Percentiles rank a stretch among this genome's conserved stretches.
phyloP scores from a whole-genome alignment of 2,329 filamentous ascomycete species.

The Coniochaeta sp. region DNA sequence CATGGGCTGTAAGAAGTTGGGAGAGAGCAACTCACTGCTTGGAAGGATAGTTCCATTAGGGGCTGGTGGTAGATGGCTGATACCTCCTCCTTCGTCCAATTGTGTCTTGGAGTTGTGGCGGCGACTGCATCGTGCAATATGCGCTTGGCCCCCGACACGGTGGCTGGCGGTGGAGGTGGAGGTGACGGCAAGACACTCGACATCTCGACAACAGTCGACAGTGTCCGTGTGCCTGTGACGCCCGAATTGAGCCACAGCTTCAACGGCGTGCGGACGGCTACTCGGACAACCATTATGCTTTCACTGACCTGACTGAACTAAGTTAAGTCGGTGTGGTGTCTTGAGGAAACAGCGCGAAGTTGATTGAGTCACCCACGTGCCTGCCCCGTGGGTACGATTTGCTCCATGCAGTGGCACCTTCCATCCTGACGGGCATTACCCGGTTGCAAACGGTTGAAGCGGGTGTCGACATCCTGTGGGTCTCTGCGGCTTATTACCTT shows the following conservation, averaged over 20 bases:
- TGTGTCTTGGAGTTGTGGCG: conserved; percentile 55
- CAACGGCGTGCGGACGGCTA: too few relatives aligned
- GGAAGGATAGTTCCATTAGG: conserved; percentile 69
- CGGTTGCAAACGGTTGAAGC: too few relatives aligned
- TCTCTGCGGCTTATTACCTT: too few relatives aligned
- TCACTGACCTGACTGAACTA: too few relatives aligned
- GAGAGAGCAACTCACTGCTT: conserved; percentile 53
- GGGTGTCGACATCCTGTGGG: too few relatives aligned
- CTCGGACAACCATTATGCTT: too few relatives aligned
- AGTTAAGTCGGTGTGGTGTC: too few relatives aligned
- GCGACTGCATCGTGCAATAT: conserved; percentile 47
- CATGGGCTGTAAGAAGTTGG: not conserved
- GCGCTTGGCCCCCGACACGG: not conserved
- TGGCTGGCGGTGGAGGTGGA: not conserved
- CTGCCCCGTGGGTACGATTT: too few relatives aligned
- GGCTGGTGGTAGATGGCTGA: conserved; percentile 75
- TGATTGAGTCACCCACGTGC: too few relatives aligned
- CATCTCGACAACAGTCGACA: not conserved
- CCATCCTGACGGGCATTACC: too few relatives aligned
- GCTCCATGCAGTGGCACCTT: too few relatives aligned
- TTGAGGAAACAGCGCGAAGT: too few relatives aligned
- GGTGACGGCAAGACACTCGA: not conserved
- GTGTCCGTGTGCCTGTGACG: not conserved
- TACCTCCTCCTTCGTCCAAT: conserved; percentile 80
- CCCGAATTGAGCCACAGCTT: not conserved